Base-by-base conservation (phyloP, 495 filamentous ascomycete species). In the Penicillium coffeae region DNA sequence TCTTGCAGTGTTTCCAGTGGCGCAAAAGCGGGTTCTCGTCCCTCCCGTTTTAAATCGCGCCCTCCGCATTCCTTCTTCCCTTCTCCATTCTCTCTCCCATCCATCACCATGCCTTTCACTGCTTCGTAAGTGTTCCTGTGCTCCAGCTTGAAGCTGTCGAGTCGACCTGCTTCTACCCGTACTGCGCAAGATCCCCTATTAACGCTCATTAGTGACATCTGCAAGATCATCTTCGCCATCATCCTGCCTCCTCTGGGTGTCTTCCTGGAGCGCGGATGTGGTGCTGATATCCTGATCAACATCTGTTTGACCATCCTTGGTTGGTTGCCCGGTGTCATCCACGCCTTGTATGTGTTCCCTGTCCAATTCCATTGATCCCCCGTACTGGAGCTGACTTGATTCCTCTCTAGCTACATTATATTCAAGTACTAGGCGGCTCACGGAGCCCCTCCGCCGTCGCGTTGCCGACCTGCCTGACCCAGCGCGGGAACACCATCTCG, bases 181-280 rank as follows among this genome's bases (percentile, higher is more conserved):
- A 2, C 25, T 41, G 25, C 30, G 18, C 20, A 36, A 34, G 36
- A 37, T 47, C 8, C 49, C 42, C 42, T n/a, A 21, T 5, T 8
- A 21, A 48, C 22, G 40, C 27, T 42, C 2, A 33, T 34, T 57
- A 91, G 88, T 70, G 89, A 94, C 65, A 88, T 92, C 77, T 85
- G 84, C 86, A 92, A 94, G 77, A 90, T 94, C 78, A 82, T 93
- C 71, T 75, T 91, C 64, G 86, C 89, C 73, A 75, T 94, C 73
- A 70, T 94, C 74, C 76, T 94, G 42, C 91, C 91, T 33, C 91
- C 91, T 54, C 76, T 95, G 27, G 89, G 89, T 68, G 91, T 95
- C 64, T 94, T 95, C 79, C 81, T 95, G 48, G 87, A 93, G 77
- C 82, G 85, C 33, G 90, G 90, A 63, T 90, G 87, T 72, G 80